Base-by-base conservation (phyloP, 2,329 filamentous ascomycete species). In the Alternaria sp. region DNA sequence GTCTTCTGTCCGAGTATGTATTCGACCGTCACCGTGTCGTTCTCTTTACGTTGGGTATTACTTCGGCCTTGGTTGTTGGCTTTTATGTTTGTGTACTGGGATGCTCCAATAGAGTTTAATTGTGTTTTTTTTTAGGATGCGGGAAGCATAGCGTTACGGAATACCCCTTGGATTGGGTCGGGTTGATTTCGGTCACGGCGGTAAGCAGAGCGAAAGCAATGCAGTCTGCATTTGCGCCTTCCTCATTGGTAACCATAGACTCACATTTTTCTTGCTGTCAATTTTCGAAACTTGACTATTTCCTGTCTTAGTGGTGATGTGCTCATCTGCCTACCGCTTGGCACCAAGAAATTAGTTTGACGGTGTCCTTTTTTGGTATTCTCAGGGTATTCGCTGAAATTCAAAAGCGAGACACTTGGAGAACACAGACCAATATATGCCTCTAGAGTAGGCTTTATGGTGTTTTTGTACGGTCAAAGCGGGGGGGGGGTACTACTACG, bases 111-210 rank as follows among this genome's bases (percentile, higher is more conserved):
- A 49, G 37, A 45, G 24, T 45, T 51, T 56, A 31, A 39, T 56
- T 42, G 39, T 46, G 44, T 21, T 44, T 26, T 49, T 44, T 23
- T 53, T 39, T 52, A 41, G 34, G 21, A 40, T 23, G 42, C 17
- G 39, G 51, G 53, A 46, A 54, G 60, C 60, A 62, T 62, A 62
- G 56, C 60, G 50, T 60, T 62, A 56, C 60, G 53, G 49, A 45
- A 60, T 59, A 52, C 56, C 52, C 51, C 49, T 48, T 48, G 50
- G 50, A 24, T 51, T 54, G 36, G 46, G 41, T 48, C 10, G 13
- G 41, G 29, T 40, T 51, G 56, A 49, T 37, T 53, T 51, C 40
- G 46, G 36, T 54, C 36, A 42, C 31, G 29, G 39, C 29, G 40
- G 26, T 51, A 44, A 36, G 54, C 48, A 42, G 24, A 24, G 48